A percentile compares a stretch with the other conserved stretches of the same genome.
phyloP scores from a whole-genome alignment of 129 eudicot genomes.

The Erigeron canadensis region DNA sequence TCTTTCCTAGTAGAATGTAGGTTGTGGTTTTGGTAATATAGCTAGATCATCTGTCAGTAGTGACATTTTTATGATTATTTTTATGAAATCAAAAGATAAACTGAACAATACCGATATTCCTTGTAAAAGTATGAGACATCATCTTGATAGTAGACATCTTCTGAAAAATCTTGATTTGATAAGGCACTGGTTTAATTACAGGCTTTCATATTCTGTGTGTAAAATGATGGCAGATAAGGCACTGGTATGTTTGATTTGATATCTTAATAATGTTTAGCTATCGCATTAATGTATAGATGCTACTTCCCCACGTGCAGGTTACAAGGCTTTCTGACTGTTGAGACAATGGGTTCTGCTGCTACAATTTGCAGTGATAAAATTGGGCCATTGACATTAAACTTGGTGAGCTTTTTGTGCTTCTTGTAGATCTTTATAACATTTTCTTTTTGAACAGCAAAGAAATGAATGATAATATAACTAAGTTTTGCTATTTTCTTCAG shows the following conservation, averaged over 20 bases:
- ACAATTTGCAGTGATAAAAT: conserved; percentile 99
- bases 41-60: background rate
- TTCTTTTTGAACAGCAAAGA: no score
- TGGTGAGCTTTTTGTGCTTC: no score
- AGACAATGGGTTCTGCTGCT: conserved; percentile 99
- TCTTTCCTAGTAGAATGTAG: background rate
- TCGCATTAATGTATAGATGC: background rate
- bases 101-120: background rate
- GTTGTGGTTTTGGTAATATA: background rate
- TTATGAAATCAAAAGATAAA: background rate
- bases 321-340: conserved; percentile 98
- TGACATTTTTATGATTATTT: background rate
- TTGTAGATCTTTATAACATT: no score
- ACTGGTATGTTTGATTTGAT: conserved; percentile 53
- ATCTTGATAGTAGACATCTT: background rate
- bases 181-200: conserved; percentile 32
- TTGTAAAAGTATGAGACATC: background rate
- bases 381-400: conserved; percentile 89
- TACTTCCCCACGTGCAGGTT: conserved; percentile 54
- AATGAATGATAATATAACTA: background rate
- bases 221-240: conserved; percentile 99
- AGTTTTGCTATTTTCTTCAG: conserved; percentile 37
- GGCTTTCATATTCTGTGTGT: conserved; percentile 98
- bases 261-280: background rate
- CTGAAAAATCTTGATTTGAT: no score